phyloP scores from a whole-genome alignment of 2,329 filamentous ascomycete genomes.

The Stachybotrys elegans region DNA sequence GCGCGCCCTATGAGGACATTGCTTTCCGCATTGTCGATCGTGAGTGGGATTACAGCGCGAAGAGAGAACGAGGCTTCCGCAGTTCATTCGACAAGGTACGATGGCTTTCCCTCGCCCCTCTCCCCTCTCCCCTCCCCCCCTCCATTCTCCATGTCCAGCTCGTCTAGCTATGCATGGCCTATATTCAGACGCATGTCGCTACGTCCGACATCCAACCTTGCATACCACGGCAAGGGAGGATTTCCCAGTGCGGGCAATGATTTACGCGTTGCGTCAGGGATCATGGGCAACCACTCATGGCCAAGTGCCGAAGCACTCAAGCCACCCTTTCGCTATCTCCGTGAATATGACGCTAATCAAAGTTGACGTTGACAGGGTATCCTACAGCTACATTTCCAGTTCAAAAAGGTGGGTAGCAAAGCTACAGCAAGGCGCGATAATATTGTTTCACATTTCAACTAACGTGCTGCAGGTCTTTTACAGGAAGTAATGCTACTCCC shows the following conservation, averaged over 20 bases:
- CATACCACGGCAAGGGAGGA: no score
- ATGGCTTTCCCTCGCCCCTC: slow-evolving; percentile 8
- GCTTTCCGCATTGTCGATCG: slow-evolving; percentile 97
- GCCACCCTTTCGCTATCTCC: no score
- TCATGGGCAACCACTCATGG: no score
- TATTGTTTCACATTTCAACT: no score
- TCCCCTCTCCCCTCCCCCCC: slow-evolving; percentile 12
- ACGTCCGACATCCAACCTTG: no score
- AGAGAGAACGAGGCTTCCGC: slow-evolving; percentile 88
- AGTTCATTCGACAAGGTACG: slow-evolving; percentile 95
- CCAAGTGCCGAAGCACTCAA: no score
- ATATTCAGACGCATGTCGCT: no score
- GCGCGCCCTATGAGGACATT: slow-evolving; percentile 93
- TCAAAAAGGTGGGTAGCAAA: slow-evolving; percentile 92
- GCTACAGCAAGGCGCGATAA: no score
- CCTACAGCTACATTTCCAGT: slow-evolving; percentile 93
- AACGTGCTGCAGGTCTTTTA: slow-evolving; percentile 46
- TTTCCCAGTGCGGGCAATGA: no score
- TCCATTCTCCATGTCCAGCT: slow-evolving; percentile 9
- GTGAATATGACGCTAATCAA: slow-evolving; percentile 7
- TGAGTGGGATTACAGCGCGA: slow-evolving; percentile 98
- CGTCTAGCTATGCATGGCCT: no score
- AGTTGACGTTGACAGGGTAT: slow-evolving; percentile 61
- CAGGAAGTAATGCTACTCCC: slow-evolving; percentile 51
- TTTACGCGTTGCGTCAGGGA: no score